Conservation (phyloP, 306 rosid species). For the Medicago lupulina region DNA sequence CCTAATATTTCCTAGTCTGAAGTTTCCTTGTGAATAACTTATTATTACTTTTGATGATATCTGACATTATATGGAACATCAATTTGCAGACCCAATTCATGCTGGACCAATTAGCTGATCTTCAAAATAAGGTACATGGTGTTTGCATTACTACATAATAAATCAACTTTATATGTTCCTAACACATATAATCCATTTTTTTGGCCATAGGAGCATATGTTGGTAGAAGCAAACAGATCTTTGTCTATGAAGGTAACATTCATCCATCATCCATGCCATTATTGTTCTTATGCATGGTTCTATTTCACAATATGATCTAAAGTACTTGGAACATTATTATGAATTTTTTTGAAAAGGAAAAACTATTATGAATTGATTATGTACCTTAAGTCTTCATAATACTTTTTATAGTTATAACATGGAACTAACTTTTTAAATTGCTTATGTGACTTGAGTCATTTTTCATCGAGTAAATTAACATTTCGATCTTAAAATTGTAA, state of each 20-base stretch:
- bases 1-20: neutral
- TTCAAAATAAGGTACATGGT: slow-evolving; percentile 77
- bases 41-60: neutral
- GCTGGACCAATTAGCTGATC: slow-evolving; percentile 95
- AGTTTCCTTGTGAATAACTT: neutral
- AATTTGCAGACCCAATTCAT: slow-evolving; percentile 88
- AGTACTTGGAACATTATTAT: no score
- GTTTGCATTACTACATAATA: neutral
- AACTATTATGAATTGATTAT: no score
- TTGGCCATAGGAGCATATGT: slow-evolving; percentile 72
- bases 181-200: slow-evolving; percentile 23
- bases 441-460: no score
- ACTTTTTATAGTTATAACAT: no score
- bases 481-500: no score
- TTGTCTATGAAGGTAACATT: slow-evolving; percentile 70
- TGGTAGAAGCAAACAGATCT: slow-evolving; percentile 82
- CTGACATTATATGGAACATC: slow-evolving; percentile 23
- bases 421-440: no score
- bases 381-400: no score
- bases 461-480: no score
- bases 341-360: no score
- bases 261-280: neutral
- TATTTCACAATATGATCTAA: neutral
- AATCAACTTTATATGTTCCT: slow-evolving; percentile 21
- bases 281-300: slow-evolving; percentile 3